These are phyloP conservation scores for Bryum argenteum DNA, from an alignment of 225 moss, liverwort and hornwort genomes.

Conservation along the genomic window DNA sequence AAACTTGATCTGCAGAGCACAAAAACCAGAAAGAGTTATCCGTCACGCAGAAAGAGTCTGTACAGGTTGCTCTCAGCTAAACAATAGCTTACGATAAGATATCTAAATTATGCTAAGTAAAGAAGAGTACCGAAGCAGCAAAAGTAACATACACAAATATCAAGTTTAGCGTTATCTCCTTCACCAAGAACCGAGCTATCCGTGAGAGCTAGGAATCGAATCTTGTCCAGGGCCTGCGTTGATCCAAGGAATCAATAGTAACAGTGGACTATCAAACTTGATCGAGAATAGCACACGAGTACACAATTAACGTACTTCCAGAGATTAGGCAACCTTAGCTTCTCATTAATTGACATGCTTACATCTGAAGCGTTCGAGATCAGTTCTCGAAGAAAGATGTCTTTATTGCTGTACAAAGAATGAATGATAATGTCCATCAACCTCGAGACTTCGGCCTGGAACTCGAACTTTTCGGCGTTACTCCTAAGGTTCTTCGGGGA, in stretches of 20 bases:
- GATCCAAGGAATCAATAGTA: not conserved
- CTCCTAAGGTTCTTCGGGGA: constrained; percentile 65
- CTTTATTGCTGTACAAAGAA: constrained; percentile 96
- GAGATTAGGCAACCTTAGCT: not conserved
- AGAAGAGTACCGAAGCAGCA: not conserved
- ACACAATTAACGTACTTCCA: not conserved
- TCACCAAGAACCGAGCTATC: constrained; percentile 80
- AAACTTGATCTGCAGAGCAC: constrained; percentile 72
- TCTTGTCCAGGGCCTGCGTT: constrained; percentile 94
- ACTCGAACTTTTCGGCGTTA: constrained; percentile 94
- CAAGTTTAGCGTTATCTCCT: constrained; percentile 81
- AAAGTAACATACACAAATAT: constrained; percentile 61
- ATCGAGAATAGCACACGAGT: not conserved
- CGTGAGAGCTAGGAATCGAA: constrained; percentile 87
- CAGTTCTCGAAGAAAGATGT: constrained; percentile 93
- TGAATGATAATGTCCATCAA: constrained; percentile 99
- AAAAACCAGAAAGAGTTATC: constrained; percentile 1
- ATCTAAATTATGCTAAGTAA: not conserved
- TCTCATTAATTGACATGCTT: constrained; percentile 8
- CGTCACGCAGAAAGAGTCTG: not conserved
- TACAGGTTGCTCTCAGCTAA: constrained; percentile 1
- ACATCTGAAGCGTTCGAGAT: constrained; percentile 99
- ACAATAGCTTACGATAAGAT: not conserved
- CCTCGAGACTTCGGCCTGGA: constrained; percentile 99
- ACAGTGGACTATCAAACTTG: not conserved